phyloP scores from a whole-genome alignment of 306 rosid genomes.

The Cucurbita maxima region DNA sequence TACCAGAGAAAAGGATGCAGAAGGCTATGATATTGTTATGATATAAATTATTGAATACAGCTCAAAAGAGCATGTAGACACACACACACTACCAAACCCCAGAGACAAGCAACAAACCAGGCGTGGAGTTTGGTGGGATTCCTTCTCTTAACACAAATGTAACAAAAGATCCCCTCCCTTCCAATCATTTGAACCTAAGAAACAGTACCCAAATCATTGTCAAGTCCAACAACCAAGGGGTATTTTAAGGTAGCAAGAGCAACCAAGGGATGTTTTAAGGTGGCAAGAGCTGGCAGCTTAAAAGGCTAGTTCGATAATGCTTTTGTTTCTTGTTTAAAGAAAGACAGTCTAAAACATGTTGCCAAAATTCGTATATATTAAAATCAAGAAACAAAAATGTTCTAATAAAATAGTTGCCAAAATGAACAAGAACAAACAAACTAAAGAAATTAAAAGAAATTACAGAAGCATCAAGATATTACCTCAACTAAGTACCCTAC shows the following conservation, averaged over 20 bases:
- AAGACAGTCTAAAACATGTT: not conserved
- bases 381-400: not conserved
- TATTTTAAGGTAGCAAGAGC: not conserved
- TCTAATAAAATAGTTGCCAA: not conserved
- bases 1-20: not conserved
- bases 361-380: no score
- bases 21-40: not conserved
- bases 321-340: not conserved
- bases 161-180: not conserved
- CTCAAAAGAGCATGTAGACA: not conserved
- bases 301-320: not conserved
- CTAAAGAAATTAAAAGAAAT: not conserved
- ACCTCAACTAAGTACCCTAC: not conserved
- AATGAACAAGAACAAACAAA: not conserved
- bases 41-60: not conserved
- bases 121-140: not conserved
- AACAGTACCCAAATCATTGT: not conserved
- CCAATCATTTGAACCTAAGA: not conserved
- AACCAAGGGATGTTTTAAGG: not conserved
- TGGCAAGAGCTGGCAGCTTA: not conserved
- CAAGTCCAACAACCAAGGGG: not conserved
- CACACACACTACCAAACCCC: not conserved
- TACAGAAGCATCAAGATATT: not conserved
- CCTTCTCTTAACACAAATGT: not conserved
- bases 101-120: not conserved